Base-by-base conservation (phyloP, 495 filamentous ascomycete genomes). In the Penicillium malachiteum region DNA sequence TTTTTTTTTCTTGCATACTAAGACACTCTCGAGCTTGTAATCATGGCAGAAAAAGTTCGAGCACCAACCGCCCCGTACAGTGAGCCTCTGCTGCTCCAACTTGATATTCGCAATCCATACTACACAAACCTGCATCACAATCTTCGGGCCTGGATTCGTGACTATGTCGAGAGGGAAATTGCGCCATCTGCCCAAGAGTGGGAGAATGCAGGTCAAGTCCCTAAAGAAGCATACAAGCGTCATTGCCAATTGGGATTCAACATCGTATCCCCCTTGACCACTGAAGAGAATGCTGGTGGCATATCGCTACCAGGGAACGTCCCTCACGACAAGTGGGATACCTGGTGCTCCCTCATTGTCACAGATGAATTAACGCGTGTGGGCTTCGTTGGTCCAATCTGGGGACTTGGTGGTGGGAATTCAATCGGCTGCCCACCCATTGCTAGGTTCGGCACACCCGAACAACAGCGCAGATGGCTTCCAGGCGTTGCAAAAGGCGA, bases 391-490 rank as follows among this genome's bases (percentile, higher is more conserved):
- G 77, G 77, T 38, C 72, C 77, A 7, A 57, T 71, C 16, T 80
- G 77, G 77, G 76, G 75, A 1, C 65, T 83, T 34, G 77, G 76
- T n/a, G 79, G 75, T 35, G 80, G 72, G 0, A 81, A 78, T 66
- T 65, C 59, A 5, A 82, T 84, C 56, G 80, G 80, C 14, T 76
- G 75, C 62, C 81, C 81, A n/a, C 78, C 79, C 11, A 63, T 82
- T 60, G 77, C 78, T 21, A 70, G 74, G 46, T 81, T 80, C 58
- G 80, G 80, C 13, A 81, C 73, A 18, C 56, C 62, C 10, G 69
- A 74, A 62, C 79, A 81, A 63, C 75, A 79, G 57, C 59, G 54
- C 7, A 64, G 67, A 32, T 83, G 75, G 72, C 64, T 83, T 21
- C 80, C 80, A 9, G 69, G 66, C 17, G 72, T 83, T 52, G 77